Evolutionary conservation across 345 rosid genomes (phyloP).

Genomic region (Salix viminalis): DNA sequence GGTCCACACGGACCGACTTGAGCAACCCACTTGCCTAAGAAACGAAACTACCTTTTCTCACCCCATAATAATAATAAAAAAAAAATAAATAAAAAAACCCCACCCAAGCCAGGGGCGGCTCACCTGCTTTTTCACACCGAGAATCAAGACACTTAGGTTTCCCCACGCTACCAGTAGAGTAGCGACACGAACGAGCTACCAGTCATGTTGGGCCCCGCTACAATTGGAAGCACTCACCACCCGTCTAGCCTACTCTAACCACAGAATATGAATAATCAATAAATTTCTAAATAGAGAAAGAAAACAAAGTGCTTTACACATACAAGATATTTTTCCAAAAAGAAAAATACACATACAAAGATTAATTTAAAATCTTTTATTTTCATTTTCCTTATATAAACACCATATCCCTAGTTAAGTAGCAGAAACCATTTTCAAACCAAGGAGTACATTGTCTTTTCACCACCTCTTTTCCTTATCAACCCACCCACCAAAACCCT

Average conservation of each 20-base stretch:
- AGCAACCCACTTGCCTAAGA: conserved; percentile 21
- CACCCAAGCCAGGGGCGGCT: conserved; percentile 27
- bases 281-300: neutral
- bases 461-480: neutral
- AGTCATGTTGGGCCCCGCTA: neutral
- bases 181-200: conserved; percentile 20
- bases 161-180: conserved; percentile 2
- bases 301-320: neutral
- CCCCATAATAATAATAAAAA: neutral
- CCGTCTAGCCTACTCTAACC: neutral
- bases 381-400: neutral
- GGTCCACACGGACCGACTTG: conserved; percentile 1
- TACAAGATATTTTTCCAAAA: too few species aligned
- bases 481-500: neutral
- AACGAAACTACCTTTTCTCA: conserved; percentile 1
- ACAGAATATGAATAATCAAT: neutral
- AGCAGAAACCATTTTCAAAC: neutral
- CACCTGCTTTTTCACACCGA: conserved; percentile 16
- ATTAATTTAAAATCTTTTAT: neutral
- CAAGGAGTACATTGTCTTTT: neutral
- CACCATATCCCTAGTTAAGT: neutral
- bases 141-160: conserved; percentile 23
- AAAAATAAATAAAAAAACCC: too few species aligned
- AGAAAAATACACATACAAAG: neutral
- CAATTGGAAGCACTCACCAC: neutral